Conservation (phyloP, 495 filamentous ascomycete genomes). For the Clohesyomyces aquaticus region DNA sequence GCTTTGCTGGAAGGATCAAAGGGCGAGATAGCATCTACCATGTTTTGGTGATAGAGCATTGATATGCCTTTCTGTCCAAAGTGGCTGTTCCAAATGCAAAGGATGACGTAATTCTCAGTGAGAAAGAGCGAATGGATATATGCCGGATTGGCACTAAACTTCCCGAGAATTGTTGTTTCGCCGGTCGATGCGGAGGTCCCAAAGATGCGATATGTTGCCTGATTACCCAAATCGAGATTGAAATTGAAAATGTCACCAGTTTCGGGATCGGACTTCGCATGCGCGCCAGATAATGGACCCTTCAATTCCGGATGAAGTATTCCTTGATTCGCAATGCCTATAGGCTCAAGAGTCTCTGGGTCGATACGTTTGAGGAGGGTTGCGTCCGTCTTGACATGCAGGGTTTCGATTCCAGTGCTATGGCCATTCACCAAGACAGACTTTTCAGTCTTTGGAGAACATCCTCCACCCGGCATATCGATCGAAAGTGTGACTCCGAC, state of each 20-base stretch:
- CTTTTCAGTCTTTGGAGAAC: constrained; percentile 12
- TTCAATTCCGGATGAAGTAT: constrained; percentile 66
- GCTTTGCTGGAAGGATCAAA: constrained; percentile 57
- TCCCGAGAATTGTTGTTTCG: constrained; percentile 70
- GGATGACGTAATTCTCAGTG: constrained; percentile 64
- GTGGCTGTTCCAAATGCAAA: constrained; percentile 67
- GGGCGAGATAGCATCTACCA: constrained; percentile 58
- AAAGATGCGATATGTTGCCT: constrained; percentile 68
- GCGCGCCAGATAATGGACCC: constrained; percentile 66
- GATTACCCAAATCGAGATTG: constrained; percentile 61
- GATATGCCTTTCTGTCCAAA: constrained; percentile 54
- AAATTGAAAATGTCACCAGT: constrained; percentile 81
- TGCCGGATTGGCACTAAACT: constrained; percentile 58
- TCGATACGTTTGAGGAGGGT: constrained; percentile 62
- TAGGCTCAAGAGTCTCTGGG: constrained; percentile 70
- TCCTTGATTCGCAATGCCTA: constrained; percentile 60
- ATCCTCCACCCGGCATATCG: constrained; percentile 57
- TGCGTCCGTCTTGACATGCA: constrained; percentile 67
- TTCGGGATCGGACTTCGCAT: constrained; percentile 68
- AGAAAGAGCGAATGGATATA: constrained; percentile 79
- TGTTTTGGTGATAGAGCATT: constrained; percentile 60
- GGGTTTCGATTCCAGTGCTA: constrained; percentile 47
- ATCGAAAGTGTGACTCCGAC: constrained; percentile 64
- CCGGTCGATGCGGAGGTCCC: constrained; percentile 61
- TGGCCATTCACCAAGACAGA: constrained; percentile 15